Evolutionary conservation across 805 yeast species (phyloP).

Genomic region (Debaryomyces tyrocola): DNA sequence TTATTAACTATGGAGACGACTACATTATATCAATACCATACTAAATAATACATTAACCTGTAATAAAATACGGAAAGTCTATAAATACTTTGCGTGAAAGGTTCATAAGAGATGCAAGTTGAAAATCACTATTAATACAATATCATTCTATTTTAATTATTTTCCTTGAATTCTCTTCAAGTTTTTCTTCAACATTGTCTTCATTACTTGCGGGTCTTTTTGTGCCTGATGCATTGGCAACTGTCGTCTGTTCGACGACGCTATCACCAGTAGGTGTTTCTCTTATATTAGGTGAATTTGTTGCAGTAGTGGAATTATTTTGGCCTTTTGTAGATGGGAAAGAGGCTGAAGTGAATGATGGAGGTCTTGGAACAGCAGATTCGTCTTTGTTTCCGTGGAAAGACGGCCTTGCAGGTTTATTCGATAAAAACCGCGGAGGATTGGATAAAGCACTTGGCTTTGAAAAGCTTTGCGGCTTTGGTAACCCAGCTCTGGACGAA

Average conservation of each 20-base stretch:
- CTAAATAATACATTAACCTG: background rate
- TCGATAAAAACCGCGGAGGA: slow-evolving; percentile 40
- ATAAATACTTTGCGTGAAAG: background rate
- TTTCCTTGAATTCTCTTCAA: slow-evolving; percentile 4
- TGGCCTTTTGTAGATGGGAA: background rate
- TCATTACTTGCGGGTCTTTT: background rate
- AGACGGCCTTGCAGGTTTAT: slow-evolving; percentile 22
- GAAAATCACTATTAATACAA: background rate
- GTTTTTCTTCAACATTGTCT: background rate
- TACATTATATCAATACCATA: background rate
- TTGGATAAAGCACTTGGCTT: slow-evolving; percentile 32
- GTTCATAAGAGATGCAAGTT: background rate
- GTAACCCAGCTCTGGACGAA: slow-evolving; percentile 1
- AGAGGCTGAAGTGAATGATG: background rate
- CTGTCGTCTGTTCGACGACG: background rate
- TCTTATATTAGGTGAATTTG: too few species aligned
- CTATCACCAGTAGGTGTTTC: too few species aligned
- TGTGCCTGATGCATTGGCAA: background rate
- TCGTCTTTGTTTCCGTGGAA: background rate
- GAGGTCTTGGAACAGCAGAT: background rate
- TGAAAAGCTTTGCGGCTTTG: slow-evolving; percentile 26
- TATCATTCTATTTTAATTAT: slow-evolving; percentile 5
- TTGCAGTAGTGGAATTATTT: too few species aligned
- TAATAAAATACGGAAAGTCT: background rate
- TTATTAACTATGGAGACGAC: too few species aligned